A percentile compares a stretch with the other conserved stretches of the same genome.
phyloP scores from a whole-genome alignment of 805 yeast species.

The Candida boleticola region DNA sequence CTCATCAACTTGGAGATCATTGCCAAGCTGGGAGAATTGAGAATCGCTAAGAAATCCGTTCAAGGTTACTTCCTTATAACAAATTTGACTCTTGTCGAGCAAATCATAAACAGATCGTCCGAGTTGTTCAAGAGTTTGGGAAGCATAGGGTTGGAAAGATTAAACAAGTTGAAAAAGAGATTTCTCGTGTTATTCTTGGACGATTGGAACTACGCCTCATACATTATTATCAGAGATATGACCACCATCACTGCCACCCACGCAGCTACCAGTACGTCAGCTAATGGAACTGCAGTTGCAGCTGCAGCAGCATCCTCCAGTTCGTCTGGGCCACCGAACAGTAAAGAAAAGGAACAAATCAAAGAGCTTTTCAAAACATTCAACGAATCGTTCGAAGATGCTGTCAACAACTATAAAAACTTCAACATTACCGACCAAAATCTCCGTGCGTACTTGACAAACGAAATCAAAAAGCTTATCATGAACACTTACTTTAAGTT shows the following conservation, averaged over 20 bases:
- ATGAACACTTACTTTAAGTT: conserved; percentile 83
- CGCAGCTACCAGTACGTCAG: conserved; percentile 31
- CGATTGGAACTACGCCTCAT: conserved; percentile 80
- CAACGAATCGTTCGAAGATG: conserved; percentile 78
- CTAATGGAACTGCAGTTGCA: conserved; percentile 7
- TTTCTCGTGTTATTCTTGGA: conserved; percentile 68
- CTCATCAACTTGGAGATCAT: conserved; percentile 58
- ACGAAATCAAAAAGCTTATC: conserved; percentile 72
- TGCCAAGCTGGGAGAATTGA: conserved; percentile 11
- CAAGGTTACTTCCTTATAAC: conserved; percentile 72
- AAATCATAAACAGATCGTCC: conserved; percentile 57
- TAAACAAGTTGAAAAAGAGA: conserved; percentile 68
- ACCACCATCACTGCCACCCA: conserved; percentile 61
- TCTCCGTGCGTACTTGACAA: conserved; percentile 59
- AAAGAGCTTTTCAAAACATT: conserved; percentile 84
- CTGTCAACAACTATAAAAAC: conserved; percentile 62
- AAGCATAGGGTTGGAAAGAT: conserved; percentile 55
- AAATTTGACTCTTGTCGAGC: conserved; percentile 72
- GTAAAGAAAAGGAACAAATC: conserved; percentile 76
- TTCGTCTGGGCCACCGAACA: conserved; percentile 28
- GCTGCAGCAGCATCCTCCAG: conserved; percentile 8
- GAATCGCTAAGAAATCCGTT: conserved; percentile 35
- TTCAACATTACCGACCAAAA: conserved; percentile 66
- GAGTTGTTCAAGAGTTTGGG: conserved; percentile 57
- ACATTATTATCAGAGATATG: conserved; percentile 69